phyloP scores from a whole-genome alignment of 164 flowering plant species.

The Umbellularia californica region DNA sequence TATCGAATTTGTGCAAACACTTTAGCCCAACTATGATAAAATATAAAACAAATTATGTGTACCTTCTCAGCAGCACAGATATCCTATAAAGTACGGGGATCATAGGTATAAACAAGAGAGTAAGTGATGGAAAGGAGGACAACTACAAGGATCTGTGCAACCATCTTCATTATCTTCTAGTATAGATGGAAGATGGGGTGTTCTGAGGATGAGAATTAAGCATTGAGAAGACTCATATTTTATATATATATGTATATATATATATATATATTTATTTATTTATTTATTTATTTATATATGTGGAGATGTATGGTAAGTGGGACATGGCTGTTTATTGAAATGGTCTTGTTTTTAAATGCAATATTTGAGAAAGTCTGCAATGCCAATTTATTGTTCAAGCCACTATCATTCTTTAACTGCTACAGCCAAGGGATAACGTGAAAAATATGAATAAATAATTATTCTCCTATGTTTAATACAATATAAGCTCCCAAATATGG shows the following conservation, averaged over 20 bases:
- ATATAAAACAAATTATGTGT: background rate
- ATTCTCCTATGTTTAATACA: no score
- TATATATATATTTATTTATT: no score
- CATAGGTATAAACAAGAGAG: slow-evolving; percentile 3
- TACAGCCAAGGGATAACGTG: no score
- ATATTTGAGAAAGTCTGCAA: background rate
- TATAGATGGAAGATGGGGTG: background rate
- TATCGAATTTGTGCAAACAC: no score
- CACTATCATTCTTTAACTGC: background rate
- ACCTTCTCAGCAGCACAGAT: slow-evolving; percentile 3
- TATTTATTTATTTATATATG: no score
- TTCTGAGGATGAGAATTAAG: background rate
- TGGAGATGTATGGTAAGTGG: background rate
- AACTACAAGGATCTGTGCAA: background rate
- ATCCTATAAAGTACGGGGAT: slow-evolving; percentile 8
- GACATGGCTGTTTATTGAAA: no score
- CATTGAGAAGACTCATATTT: background rate
- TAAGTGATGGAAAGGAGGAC: background rate
- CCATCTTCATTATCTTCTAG: background rate
- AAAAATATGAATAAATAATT: no score
- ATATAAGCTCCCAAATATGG: no score
- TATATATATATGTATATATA: background rate
- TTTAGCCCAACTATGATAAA: no score
- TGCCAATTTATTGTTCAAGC: background rate
- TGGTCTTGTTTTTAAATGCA: background rate